Base-by-base conservation (phyloP, 768 basidiomycete species). In the Suillus weaverae region DNA sequence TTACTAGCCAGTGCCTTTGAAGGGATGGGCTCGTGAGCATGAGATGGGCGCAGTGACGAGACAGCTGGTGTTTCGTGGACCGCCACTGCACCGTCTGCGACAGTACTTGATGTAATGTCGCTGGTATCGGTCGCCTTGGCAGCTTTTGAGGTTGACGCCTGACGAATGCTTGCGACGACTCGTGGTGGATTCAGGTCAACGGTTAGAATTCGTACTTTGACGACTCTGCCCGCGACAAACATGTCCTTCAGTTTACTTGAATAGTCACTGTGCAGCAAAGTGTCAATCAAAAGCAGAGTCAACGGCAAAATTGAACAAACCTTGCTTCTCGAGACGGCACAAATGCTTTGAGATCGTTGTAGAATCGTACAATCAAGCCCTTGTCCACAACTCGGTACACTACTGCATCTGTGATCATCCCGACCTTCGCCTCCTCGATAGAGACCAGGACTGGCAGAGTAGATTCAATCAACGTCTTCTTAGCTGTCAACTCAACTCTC, bases 61-160 rank as follows among this genome's bases (percentile, higher is more conserved):
- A 95, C 81, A 35, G 86, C 83, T 70, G 98, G 94, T 64, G 94
- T 88, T 70, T 91, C 89, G 79, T 96, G 97, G 30, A 99, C 91
- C 18, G 84, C 73, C n/a, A 98, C 80, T 6, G 79, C 80, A 57
- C 91, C 95, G 66, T 85, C 82, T 5, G 91, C 88, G 50, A 80
- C 83, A 69, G 90, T 84, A 8, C 94, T 93, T 67, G 96, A 86
- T 72, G 92, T 88, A 60, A 96, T 83, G 22, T 82, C 83, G 70
- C 85, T 88, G 72, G 93, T 88, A 70, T 93, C 89, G 60, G 81
- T 76, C 64, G 83, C 71, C 65, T 18, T 71, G 63, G 82, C 72
- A 62, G 83, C 77, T 67, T 79, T 85, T 64, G 76, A 81, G 51
- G 87, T 70, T 0, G 84, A 73, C 5, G 91, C 92, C 79, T 95